phyloP scores from a whole-genome alignment of 805 yeast genomes.

The Suhomyces tanzawaensis region DNA sequence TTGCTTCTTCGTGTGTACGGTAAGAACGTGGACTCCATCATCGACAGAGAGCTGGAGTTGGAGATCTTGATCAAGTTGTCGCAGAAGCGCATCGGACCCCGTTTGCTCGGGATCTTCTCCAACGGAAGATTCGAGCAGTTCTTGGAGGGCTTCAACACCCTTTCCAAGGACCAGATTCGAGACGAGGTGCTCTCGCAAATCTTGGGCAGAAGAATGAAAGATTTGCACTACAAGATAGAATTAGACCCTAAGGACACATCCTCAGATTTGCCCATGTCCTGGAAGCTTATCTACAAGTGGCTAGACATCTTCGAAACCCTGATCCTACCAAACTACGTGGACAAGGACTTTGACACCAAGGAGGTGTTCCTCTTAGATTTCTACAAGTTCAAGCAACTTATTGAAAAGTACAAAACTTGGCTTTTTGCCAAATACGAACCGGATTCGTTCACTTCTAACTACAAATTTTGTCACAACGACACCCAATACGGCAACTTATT shows the following conservation, averaged over 20 bases:
- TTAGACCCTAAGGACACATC: constrained; percentile 55
- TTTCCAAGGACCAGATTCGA: constrained; percentile 71
- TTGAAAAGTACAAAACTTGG: constrained; percentile 61
- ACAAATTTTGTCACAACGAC: constrained; percentile 92
- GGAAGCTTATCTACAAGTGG: constrained; percentile 78
- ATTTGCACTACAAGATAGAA: constrained; percentile 77
- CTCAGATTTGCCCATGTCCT: constrained; percentile 59
- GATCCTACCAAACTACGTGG: constrained; percentile 36
- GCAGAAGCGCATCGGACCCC: constrained; percentile 80
- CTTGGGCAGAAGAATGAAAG: constrained; percentile 96
- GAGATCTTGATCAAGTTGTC: constrained; percentile 71
- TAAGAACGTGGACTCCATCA: constrained; percentile 76
- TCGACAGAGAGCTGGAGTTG: constrained; percentile 83
- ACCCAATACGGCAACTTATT: constrained; percentile 94
- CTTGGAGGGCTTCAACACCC: constrained; percentile 75
- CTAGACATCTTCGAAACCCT: constrained; percentile 40
- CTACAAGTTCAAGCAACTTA: constrained; percentile 46
- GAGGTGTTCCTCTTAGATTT: constrained; percentile 47
- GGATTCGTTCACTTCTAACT: constrained; percentile 41
- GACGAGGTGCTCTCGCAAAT: constrained; percentile 73
- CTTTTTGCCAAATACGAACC: constrained; percentile 50
- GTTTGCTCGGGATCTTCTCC: constrained; percentile 79
- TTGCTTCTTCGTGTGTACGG: constrained; percentile 84
- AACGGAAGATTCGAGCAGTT: constrained; percentile 96
- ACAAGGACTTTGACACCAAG: constrained; percentile 31